phyloP scores from a whole-genome alignment of 2,329 filamentous ascomycete genomes.

The Coniella vitis region DNA sequence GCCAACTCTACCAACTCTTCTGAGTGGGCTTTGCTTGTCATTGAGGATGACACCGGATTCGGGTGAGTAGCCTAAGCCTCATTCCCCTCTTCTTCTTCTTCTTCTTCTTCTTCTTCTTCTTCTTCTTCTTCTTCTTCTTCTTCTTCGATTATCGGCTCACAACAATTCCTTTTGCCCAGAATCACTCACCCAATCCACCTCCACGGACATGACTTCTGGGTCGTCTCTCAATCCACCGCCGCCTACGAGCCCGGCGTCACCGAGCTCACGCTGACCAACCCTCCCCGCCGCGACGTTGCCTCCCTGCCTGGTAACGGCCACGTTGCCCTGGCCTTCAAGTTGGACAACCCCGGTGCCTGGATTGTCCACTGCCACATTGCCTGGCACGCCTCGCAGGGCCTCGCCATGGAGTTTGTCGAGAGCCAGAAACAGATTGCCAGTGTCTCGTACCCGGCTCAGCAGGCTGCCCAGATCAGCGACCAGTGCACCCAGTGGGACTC shows the following conservation, averaged over 20 bases:
- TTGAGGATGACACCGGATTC: constrained; percentile 20
- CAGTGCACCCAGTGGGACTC: constrained; percentile 15
- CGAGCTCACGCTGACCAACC: constrained; percentile 24
- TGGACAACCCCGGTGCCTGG: constrained; percentile 30
- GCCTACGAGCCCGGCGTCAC: constrained; percentile 16
- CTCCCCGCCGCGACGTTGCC: constrained; percentile 32
- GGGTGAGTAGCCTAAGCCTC: constrained; percentile 8
- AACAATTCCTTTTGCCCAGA: not conserved
- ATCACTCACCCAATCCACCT: constrained; percentile 40
- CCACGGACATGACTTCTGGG: constrained; percentile 45
- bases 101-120: not conserved
- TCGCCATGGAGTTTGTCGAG: constrained; percentile 31
- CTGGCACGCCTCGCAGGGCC: constrained; percentile 28
- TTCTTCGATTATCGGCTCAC: not conserved
- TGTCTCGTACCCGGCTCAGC: constrained; percentile 2
- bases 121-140: not conserved
- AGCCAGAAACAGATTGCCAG: constrained; percentile 17
- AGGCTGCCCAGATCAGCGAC: constrained; percentile 16
- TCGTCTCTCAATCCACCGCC: constrained; percentile 29
- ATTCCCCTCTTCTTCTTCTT: not conserved
- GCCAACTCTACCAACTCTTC: constrained; percentile 7
- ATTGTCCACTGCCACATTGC: constrained; percentile 25
- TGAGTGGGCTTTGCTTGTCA: constrained; percentile 24
- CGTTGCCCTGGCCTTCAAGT: constrained; percentile 27
- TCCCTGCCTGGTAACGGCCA: constrained; percentile 24